Base-by-base conservation (phyloP, 805 yeast species). In the Wickerhamomyces chambardii region DNA sequence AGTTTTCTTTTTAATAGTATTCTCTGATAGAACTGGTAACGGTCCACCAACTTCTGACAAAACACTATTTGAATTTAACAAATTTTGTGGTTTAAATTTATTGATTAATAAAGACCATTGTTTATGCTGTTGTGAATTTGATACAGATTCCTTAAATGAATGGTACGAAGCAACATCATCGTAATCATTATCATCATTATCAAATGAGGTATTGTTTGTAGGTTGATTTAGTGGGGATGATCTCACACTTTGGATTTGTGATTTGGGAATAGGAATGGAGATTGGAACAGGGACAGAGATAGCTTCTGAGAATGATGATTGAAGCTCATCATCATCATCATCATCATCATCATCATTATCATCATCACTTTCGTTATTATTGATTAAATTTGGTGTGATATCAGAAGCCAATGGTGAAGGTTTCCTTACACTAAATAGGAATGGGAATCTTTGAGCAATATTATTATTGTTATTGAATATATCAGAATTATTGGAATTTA, bases 1-100 rank as follows among this genome's bases (percentile, higher is more conserved):
- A 8, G 9, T 7, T 6, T 24, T 12, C 9, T n/a, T 24, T 11
- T 24, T 12, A 24, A 11, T 14, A 24, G 12, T 5, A 24, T 11
- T 24, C 9, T 24, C n/a, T 21, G 24, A 28, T 15, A 6, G 17
- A 6, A 11, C 6, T n/a, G 30, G 16, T 21, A 37, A 28, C 6
- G 42, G 47, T 30, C 37, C 45, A 2, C 51, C 51, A 17, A 42
- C 34, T 34, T 47, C 51, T n/a, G 47, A 43, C 3, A 42, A 42
- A 6, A 47, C 49, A 15, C 33, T 22, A 16, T 31, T 36, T 8
- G 44, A 15, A 11, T 41, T 39, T 8, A 41, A 22, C 7, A 40
- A 12, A 17, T 21, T 37, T 6, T 39, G 39, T 22, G 47, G 38
- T 17, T 19, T 36, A 19, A 45, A 34, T 17, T 35, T 41, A 15